Evolutionary conservation across 176 grass and related monocot genomes (phyloP).

Genomic region (Phoenix roebelenii): DNA sequence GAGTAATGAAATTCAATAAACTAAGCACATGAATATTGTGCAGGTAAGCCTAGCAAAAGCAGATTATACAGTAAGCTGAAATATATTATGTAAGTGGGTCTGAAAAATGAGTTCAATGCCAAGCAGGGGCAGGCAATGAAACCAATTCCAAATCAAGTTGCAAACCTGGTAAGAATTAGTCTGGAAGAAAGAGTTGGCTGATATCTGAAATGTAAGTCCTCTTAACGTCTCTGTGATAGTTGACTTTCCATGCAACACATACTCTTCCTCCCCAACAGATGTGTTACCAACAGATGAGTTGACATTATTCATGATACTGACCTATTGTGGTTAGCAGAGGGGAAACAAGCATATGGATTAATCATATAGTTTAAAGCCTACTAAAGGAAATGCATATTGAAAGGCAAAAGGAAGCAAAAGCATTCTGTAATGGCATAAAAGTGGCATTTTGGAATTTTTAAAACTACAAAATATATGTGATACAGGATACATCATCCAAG

Average conservation of each 20-base stretch:
- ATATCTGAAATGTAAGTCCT: slow-evolving; percentile 95
- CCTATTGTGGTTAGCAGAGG: slow-evolving; percentile 26
- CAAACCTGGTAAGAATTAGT: slow-evolving; percentile 91
- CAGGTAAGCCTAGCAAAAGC: no score
- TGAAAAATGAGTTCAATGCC: background rate
- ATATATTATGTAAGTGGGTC: no score
- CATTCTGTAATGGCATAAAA: no score
- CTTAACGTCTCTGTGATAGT: slow-evolving; percentile 79
- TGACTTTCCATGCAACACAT: slow-evolving; percentile 78
- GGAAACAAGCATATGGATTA: slow-evolving; percentile 8
- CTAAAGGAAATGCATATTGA: slow-evolving; percentile 1
- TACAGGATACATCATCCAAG: no score
- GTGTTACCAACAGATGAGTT: slow-evolving; percentile 85
- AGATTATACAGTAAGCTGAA: no score
- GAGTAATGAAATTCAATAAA: no score
- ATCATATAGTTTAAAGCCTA: slow-evolving; percentile 15
- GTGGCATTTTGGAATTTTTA: no score
- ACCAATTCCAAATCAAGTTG: background rate
- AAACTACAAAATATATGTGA: no score
- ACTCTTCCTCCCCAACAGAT: slow-evolving; percentile 81
- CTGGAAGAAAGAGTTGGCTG: slow-evolving; percentile 98
- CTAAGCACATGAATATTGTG: no score
- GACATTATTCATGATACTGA: slow-evolving; percentile 84
- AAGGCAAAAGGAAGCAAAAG: no score
- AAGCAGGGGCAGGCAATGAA: background rate